Percentiles rank a stretch among this genome's conserved stretches.
Evolutionary conservation across 2,329 filamentous ascomycete genomes (phyloP).

Genomic region (Aureobasidium subglaciale): DNA sequence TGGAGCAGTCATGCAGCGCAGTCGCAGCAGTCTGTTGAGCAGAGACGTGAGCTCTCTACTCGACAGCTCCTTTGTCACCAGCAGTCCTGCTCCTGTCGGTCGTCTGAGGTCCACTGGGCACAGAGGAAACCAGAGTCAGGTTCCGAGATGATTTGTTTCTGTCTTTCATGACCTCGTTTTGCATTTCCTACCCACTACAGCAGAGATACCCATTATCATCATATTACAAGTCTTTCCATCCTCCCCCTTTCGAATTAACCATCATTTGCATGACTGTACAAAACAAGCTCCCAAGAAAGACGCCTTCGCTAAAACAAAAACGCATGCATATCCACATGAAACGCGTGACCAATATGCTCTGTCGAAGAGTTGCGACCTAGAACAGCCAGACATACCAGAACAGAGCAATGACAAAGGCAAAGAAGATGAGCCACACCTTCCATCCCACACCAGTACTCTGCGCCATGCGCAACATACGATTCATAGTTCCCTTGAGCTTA

Average conservation of each 20-base stretch:
- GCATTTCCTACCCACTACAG: constrained; percentile 3
- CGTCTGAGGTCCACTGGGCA: constrained; percentile 10
- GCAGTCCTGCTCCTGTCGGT: constrained; percentile 27
- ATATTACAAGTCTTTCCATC: neutral
- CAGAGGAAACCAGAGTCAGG: constrained; percentile 4
- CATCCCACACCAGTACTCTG: constrained; percentile 90
- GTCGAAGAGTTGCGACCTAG: no score
- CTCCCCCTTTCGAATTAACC: neutral
- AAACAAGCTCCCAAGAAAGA: neutral
- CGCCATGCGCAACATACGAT: constrained; percentile 92
- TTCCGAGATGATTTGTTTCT: constrained; percentile 7
- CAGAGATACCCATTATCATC: constrained; percentile 9
- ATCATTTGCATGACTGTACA: neutral
- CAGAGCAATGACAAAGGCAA: constrained; percentile 69
- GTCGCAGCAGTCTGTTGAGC: constrained; percentile 26
- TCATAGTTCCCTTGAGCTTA: constrained; percentile 86
- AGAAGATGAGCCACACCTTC: constrained; percentile 90
- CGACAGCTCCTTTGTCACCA: constrained; percentile 31
- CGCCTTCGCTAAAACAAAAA: constrained; percentile 7
- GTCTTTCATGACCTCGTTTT: neutral
- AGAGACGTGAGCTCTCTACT: constrained; percentile 29
- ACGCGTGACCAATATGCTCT: no score
- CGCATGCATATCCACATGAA: neutral
- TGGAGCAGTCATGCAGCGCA: neutral
- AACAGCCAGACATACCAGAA: constrained; percentile 91